These are phyloP conservation scores for Blumeria graminis DNA, from an alignment of 2,329 filamentous ascomycete genomes.

Conservation along the genomic window DNA sequence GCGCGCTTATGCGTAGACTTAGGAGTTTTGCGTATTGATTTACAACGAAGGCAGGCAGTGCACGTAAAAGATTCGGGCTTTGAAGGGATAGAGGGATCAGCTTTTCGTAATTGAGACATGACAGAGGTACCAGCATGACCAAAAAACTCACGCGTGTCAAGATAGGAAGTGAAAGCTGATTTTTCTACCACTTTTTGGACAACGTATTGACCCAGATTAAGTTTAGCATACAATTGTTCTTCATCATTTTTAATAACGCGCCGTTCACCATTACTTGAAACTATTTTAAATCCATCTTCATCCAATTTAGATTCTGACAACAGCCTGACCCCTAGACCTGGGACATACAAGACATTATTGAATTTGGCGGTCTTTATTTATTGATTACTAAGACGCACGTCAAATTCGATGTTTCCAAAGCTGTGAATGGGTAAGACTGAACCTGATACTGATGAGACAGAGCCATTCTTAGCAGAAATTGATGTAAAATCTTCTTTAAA, in stretches of 20 bases:
- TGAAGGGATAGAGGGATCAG: background rate
- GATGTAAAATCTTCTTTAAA: background rate
- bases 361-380: background rate
- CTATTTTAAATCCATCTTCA: background rate
- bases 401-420: background rate
- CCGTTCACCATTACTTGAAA: background rate
- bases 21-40: background rate
- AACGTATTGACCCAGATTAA: background rate
- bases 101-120: slow-evolving; percentile 1
- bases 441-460: background rate
- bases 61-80: background rate
- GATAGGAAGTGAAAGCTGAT: background rate
- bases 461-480: background rate
- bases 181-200: background rate
- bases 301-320: background rate
- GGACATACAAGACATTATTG: background rate
- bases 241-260: background rate
- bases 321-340: background rate
- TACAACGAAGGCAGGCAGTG: background rate
- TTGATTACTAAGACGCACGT: background rate
- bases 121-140: slow-evolving; percentile 1
- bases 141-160: background rate
- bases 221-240: background rate
- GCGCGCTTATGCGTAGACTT: slow-evolving; percentile 1
- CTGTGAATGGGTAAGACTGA: background rate